A percentile compares a stretch with the other conserved stretches of the same genome.
These are phyloP conservation scores for Neopestalotiopsis rosae DNA, from an alignment of 2,329 filamentous ascomycete species.

Conservation along the genomic window DNA sequence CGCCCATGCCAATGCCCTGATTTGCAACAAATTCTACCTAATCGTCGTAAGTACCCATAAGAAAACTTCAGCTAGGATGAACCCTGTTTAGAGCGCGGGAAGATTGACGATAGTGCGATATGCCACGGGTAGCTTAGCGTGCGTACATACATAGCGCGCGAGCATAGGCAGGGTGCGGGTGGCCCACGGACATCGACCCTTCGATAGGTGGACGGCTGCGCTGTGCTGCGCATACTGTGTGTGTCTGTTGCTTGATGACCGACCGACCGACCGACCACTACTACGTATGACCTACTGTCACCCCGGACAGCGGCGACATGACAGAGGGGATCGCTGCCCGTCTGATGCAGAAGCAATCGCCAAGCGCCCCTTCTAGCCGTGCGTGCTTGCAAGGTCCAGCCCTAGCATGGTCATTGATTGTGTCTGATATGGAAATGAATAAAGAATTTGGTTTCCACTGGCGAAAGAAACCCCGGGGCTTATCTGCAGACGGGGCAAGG, in stretches of 20 bases:
- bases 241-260: not conserved
- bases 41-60: not conserved
- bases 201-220: not conserved
- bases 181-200: not conserved
- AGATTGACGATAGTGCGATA: slow-evolving; percentile 8
- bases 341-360: not conserved
- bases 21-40: not conserved
- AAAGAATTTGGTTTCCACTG: not conserved
- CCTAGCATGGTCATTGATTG: not conserved
- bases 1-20: slow-evolving; percentile 8
- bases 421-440: not conserved
- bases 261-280: too few relatives aligned
- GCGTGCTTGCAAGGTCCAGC: not conserved
- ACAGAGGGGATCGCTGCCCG: not conserved
- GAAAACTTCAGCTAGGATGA: not conserved
- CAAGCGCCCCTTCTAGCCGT: not conserved
- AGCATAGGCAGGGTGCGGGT: not conserved
- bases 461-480: not conserved
- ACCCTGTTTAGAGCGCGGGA: slow-evolving; percentile 14
- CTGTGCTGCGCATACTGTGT: not conserved
- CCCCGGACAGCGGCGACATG: not conserved
- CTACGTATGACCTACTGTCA: not conserved
- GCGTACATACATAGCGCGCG: not conserved
- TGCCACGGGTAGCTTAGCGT: slow-evolving; percentile 11
- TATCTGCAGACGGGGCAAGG: slow-evolving; percentile 2